Base-by-base conservation (phyloP, 768 basidiomycete species). In the Kwoniella shandongensis region DNA sequence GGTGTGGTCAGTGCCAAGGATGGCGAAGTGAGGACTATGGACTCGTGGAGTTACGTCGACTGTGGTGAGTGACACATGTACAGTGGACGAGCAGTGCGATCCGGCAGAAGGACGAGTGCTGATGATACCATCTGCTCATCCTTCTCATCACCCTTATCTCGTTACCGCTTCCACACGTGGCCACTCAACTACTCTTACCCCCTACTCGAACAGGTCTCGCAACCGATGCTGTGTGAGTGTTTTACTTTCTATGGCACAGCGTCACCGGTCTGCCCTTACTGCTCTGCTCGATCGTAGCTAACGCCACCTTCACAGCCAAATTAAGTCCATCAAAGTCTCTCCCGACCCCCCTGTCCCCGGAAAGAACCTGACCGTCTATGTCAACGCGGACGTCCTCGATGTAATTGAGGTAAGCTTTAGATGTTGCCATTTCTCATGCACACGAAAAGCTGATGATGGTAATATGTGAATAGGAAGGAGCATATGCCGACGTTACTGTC, bases 331-430 rank as follows among this genome's bases (percentile, higher is more conserved):
- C 54, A 54, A 72, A 2, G 80, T 97, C 36, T 81, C 78, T 15
- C 96, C 96, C 0, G 90, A 97, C 69, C 93, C 94, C 29, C 96
- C 96, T 1, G 73, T 84, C 66, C 89, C 92, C 3, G 96, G 96
- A 3, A 66, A 89, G 70, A 82, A 91, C 65, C 78, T 99, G 67
- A 93, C 90, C n/a, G 86, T 99, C 61, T 86, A 78, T 3, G 93
- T 88, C 17, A 79, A 79, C 5, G 94, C 85, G 2, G 70, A 66
- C 2, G 88, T 86, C 1, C 64, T 75, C 6, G 75, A 85, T 53
- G 74, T 66, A 4, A 84, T 98, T 60, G 81, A 88, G 79, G 93
- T 93, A 59, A 26, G 79, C 23, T 51, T 18, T 29, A 7, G 15
- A 41, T 22, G n/a, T 17, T 41, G 6, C n/a, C n/a, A 17, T 41